Percentiles rank a stretch among this genome's conserved stretches.
These are phyloP conservation scores for Ramaria sp. DNA, from an alignment of 768 basidiomycete species.

Conservation along the genomic window DNA sequence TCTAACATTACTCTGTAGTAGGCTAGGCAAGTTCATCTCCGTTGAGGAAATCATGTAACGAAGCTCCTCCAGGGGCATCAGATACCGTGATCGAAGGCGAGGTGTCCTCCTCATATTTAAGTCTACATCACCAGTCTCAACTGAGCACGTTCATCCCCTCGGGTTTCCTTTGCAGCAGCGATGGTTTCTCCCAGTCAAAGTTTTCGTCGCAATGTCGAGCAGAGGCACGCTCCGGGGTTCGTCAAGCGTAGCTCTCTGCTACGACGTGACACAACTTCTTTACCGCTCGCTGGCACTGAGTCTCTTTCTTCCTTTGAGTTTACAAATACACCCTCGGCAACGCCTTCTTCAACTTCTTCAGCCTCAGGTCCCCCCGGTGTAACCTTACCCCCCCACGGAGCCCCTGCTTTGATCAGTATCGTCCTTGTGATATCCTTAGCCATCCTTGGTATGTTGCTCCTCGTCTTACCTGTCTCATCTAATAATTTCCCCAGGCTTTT, in stretches of 20 bases:
- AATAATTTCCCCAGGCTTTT: slow-evolving; percentile 9
- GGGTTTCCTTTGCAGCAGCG: neutral
- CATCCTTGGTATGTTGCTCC: slow-evolving; percentile 14
- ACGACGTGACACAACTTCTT: neutral
- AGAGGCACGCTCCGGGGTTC: slow-evolving; percentile 9
- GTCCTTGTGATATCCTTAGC: slow-evolving; percentile 19
- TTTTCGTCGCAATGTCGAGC: slow-evolving; percentile 2
- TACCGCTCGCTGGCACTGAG: neutral
- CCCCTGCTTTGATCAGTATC: slow-evolving; percentile 15
- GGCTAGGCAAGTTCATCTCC: no score
- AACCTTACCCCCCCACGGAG: neutral
- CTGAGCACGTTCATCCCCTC: neutral
- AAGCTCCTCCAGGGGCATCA: no score
- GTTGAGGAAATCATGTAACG: no score
- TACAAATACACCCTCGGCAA: neutral
- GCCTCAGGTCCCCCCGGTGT: neutral
- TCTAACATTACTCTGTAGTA: no score
- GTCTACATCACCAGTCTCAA: no score
- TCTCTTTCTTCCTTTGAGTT: no score
- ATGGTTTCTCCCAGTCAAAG: neutral
- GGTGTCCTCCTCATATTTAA: no score
- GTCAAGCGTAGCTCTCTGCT: slow-evolving; percentile 1
- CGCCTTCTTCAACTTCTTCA: neutral
- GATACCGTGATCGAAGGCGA: no score
- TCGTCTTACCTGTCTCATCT: neutral